Percentiles rank a stretch among this genome's conserved stretches.
Conservation (phyloP, 805 yeast species). For the Pichia rugopelliculosa region DNA sequence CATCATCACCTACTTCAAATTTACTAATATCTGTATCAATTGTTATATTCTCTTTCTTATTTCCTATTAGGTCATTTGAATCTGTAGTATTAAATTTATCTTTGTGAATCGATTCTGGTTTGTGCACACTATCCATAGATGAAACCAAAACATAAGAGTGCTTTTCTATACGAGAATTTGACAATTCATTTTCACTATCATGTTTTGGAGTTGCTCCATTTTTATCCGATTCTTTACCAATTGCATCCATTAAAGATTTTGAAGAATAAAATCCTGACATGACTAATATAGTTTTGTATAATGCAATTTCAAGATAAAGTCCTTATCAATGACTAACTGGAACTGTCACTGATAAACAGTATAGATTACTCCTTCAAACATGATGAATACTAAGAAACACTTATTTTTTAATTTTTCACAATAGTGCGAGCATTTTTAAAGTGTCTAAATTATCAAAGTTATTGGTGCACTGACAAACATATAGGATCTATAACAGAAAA, state of each 20-base stretch:
- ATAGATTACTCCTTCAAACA: too few species aligned
- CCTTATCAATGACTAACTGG: not conserved
- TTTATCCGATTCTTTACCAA: slow-evolving; percentile 1
- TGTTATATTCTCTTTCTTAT: not conserved
- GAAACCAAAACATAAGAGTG: not conserved
- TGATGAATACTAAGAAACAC: too few species aligned
- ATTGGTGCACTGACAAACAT: too few species aligned
- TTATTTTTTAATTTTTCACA: too few species aligned
- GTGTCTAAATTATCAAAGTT: too few species aligned
- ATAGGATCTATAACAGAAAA: not conserved
- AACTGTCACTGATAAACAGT: not conserved
- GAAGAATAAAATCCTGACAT: not conserved
- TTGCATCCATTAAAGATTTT: slow-evolving; percentile 1
- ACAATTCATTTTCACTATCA: not conserved
- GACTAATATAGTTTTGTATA: not conserved
- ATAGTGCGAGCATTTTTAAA: too few species aligned
- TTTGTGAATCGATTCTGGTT: not conserved
- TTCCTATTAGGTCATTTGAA: not conserved
- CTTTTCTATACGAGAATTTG: not conserved
- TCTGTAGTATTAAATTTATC: not conserved
- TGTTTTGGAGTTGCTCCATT: not conserved
- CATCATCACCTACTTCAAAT: not conserved
- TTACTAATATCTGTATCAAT: not conserved
- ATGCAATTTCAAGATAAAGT: not conserved
- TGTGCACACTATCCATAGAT: not conserved